phyloP scores from a whole-genome alignment of 169 alveolate species.

The Plasmodium cynomolgi region DNA sequence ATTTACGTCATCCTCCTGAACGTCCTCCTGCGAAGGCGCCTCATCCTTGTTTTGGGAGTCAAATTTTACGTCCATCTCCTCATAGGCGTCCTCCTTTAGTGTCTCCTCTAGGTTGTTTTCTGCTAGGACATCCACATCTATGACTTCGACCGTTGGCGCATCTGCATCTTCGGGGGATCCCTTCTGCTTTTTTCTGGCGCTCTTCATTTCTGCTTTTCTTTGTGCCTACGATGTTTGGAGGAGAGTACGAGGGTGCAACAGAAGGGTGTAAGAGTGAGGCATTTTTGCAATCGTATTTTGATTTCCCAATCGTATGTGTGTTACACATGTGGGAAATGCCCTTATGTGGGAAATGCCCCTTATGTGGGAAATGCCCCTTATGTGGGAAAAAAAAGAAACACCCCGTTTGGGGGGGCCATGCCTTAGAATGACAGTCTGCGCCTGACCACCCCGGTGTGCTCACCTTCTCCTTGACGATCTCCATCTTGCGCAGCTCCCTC shows the following conservation, averaged over 20 bases:
- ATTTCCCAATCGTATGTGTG: not conserved
- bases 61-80: not conserved
- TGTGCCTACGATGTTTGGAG: constrained; percentile 19
- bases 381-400: not conserved
- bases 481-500: constrained; percentile 36
- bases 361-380: not conserved
- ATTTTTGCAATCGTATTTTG: not conserved
- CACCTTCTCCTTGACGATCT: constrained; percentile 47
- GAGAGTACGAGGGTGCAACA: not conserved
- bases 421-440: not conserved
- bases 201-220: constrained; percentile 49
- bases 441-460: not conserved
- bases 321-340: not conserved
- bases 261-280: not conserved
- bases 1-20: not conserved
- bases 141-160: not conserved
- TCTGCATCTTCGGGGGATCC: not conserved
- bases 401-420: not conserved
- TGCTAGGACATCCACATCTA: not conserved
- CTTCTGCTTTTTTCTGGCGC: constrained; percentile 16
- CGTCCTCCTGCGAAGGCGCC: not conserved
- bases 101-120: constrained; percentile 4
- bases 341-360: not conserved
- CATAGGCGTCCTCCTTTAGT: constrained; percentile 5
- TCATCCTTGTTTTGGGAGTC: not conserved